These are phyloP conservation scores for Cymbopogon flexuosus DNA, from an alignment of 202 grass and related monocot species.

Conservation along the genomic window DNA sequence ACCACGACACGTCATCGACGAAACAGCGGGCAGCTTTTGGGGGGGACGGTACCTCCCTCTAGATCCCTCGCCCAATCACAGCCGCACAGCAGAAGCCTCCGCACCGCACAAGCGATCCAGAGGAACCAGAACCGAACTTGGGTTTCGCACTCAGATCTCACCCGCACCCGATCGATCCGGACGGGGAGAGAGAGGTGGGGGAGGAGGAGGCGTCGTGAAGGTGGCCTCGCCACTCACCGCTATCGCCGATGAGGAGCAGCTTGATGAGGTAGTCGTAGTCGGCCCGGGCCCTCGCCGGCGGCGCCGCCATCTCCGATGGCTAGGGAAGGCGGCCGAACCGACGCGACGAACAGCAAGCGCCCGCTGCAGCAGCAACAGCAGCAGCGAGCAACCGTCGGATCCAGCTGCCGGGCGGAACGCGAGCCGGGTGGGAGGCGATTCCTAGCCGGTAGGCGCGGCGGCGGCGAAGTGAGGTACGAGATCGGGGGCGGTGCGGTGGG, in stretches of 20 bases:
- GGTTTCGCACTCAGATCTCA: constrained; percentile 11
- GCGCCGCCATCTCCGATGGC: constrained; percentile 34
- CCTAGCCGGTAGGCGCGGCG: too few relatives aligned
- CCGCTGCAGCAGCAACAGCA: background rate
- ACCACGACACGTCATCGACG: background rate
- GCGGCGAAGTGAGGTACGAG: background rate
- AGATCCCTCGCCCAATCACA: too few relatives aligned
- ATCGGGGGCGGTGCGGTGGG: background rate
- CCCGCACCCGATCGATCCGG: background rate
- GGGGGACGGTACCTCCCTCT: too few relatives aligned
- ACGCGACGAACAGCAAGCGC: background rate
- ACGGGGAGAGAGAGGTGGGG: background rate
- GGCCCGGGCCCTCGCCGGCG: constrained; percentile 43
- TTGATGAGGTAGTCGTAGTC: constrained; percentile 59
- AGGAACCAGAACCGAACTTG: background rate
- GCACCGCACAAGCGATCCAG: background rate
- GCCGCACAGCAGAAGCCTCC: too few relatives aligned
- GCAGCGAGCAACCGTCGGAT: background rate
- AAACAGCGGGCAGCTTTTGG: background rate
- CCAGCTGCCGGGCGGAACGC: too few relatives aligned
- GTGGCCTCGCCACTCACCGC: constrained; percentile 1
- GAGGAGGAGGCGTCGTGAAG: background rate
- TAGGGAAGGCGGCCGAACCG: too few relatives aligned
- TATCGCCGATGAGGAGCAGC: constrained; percentile 55
- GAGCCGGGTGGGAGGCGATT: too few relatives aligned